phyloP scores from a whole-genome alignment of 192 early-diverging fungal species.

The Pilobolus umbonatus region DNA sequence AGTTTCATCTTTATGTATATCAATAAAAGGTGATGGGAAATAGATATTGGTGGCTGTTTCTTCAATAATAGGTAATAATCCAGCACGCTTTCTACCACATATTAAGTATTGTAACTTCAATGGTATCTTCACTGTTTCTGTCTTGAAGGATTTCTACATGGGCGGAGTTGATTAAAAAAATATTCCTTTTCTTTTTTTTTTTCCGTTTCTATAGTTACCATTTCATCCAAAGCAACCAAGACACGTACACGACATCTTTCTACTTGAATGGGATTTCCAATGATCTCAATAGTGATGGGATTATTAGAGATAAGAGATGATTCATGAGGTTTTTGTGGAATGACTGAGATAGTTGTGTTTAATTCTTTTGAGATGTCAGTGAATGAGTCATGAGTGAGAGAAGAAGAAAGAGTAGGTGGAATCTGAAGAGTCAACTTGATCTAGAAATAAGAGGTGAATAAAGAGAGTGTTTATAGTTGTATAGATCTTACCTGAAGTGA shows the following conservation, averaged over 20 bases:
- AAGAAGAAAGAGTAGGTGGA: neutral
- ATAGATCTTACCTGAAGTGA: constrained; percentile 36
- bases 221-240: constrained; percentile 44
- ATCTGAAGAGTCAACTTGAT: constrained; percentile 3
- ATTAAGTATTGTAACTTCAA: constrained; percentile 62
- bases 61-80: constrained; percentile 63
- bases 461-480: constrained; percentile 8
- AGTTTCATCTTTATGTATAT: constrained; percentile 24
- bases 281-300: constrained; percentile 13
- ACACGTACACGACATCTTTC: constrained; percentile 24
- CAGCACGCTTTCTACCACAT: constrained; percentile 59
- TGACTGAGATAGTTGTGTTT: constrained; percentile 14
- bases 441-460: constrained; percentile 24
- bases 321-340: neutral
- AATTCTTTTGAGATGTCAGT: constrained; percentile 11
- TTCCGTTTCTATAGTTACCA: constrained; percentile 24
- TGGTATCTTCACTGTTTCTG: constrained; percentile 37
- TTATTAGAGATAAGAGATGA: constrained; percentile 22
- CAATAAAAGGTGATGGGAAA: constrained; percentile 58
- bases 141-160: constrained; percentile 39
- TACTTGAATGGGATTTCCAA: constrained; percentile 18
- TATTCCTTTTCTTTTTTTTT: constrained; percentile 6
- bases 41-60: constrained; percentile 68
- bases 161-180: neutral
- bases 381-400: constrained; percentile 6